Evolutionary conservation across 1,139 yeast species (phyloP), one percentile per base, ranked within the genome.

Genomic region (Nadsonia starkeyi-henricii): DNA sequence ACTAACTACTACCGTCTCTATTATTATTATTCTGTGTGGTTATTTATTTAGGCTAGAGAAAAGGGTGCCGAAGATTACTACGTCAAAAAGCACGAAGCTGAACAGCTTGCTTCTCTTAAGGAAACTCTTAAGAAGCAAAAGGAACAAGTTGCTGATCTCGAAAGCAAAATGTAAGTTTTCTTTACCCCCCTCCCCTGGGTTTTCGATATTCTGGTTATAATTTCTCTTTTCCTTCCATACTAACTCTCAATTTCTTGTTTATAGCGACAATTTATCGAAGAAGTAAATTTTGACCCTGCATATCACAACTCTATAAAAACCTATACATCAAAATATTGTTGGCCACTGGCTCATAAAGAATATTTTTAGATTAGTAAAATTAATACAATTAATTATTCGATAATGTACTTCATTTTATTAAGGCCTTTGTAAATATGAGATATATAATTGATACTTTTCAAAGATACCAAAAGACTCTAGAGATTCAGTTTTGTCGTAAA

Each of bases 21-120:
- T 23, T 23, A 9, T 23, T 23, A 9, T 23, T 23, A 9, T 23
- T 23, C 17, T 42, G 26, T 3, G 12, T 17, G n/a, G 23, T 13
- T 20, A 42, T 3, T 42, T 18, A 21, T 20, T 20, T 53, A 71
- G 74, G 75, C 79, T 64, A 79, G 86, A 61, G 88, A 81, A 67
- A 75, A 75, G 68, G 85, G 85, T 52, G 74, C 74, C 58, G 88
- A 81, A 69, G 82, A 80, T 65, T 67, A 64, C 58, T 81, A 75
- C 68, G 71, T 80, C 62, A 75, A 77, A 59, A 74, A 74, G 61
- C 75, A 69, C 55, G 85, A 81, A 67, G 75, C 75, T 62, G 85
- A 78, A 61, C 77, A 75, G 66, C 67, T 80, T 57, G 72, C 70
- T 53, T 71, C 71, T 45, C 67, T 78, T 58, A 73, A 67, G 57